Conservation (phyloP, 2,329 filamentous ascomycete genomes). For the Sporothrix euskadiensis region DNA sequence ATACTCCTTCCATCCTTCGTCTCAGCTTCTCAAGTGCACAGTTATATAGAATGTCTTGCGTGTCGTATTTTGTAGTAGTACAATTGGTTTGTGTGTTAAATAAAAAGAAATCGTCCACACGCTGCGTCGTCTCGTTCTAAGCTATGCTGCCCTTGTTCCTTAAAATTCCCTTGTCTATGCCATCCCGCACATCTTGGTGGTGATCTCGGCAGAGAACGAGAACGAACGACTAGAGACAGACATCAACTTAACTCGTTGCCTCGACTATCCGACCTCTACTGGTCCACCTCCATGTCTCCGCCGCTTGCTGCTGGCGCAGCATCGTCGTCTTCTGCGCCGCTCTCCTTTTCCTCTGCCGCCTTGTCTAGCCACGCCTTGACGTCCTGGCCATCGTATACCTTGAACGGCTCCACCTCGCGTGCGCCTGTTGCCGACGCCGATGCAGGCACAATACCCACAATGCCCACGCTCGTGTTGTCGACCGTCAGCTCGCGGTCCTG, state of each 20-base stretch:
- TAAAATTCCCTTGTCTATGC: background rate
- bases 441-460: conserved; percentile 71
- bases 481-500: conserved; percentile 98
- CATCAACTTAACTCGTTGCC: too few relatives aligned
- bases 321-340: conserved; percentile 46
- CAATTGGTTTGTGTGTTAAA: conserved; percentile 6
- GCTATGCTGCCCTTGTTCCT: background rate
- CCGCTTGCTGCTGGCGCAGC: conserved; percentile 42
- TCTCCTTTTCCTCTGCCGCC: conserved; percentile 58
- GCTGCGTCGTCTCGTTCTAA: background rate
- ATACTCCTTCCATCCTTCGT: background rate
- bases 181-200: background rate
- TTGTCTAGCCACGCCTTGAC: conserved; percentile 84
- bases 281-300: conserved; percentile 50
- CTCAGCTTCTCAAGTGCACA: background rate
- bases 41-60: background rate
- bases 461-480: conserved; percentile 90
- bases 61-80: conserved; percentile 22
- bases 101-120: background rate
- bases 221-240: background rate
- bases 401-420: conserved; percentile 74
- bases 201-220: background rate
- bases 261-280: conserved; percentile 27
- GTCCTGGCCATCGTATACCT: conserved; percentile 85
- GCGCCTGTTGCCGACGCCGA: conserved; percentile 50